Base-by-base conservation (phyloP, 305 asterid genomes). In the Fraxinus paxiana region DNA sequence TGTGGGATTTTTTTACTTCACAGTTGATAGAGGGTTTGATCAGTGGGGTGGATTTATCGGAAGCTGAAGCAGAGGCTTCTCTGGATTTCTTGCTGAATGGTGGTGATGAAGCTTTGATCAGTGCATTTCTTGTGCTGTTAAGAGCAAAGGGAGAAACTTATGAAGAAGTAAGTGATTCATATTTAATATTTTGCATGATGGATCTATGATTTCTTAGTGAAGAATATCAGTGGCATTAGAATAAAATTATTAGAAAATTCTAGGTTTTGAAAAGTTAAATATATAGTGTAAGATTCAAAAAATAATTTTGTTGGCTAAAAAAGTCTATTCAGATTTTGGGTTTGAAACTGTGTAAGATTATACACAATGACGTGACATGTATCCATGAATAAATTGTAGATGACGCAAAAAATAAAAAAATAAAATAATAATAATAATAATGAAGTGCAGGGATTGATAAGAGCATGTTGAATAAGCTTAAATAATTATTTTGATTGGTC, bases 91-190 rank as follows among this genome's bases (percentile, higher is more conserved):
- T 94, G 82, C 84, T 92, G 81, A 80, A 73, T 24, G 88, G 89
- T 83, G 96, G 93, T 37, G 88, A 79, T 81, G 95, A 94, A 81
- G 93, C 95, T 77, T 80, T 89, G 82, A 92, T 92, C 41, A 91
- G 98, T 84, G 94, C 97, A 12, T 94, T 94, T 89, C 98, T 94
- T 78, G 97, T 94, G 87, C 91, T 92, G 73, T 81, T 94, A 82
- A 85, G 98, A 87, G 97, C 98, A 80, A 94, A 94, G 87, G 96
- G 98, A 30, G 97, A 94, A 87, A 94, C 96, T 9, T 92, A 80
- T 81, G 92, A 94, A 84, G 97, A 92, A 82, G 95, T 91, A 84
- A 77, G 80, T 77, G 54, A 3, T 41, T 59, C 51, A 18, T 69
- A 8, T 24, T 41, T 59, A 38, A 18, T 69, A 8, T 24, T 67